These are phyloP conservation scores for Paramecium biaurelia DNA, from an alignment of 73 alveolate genomes.

Conservation along the genomic window DNA sequence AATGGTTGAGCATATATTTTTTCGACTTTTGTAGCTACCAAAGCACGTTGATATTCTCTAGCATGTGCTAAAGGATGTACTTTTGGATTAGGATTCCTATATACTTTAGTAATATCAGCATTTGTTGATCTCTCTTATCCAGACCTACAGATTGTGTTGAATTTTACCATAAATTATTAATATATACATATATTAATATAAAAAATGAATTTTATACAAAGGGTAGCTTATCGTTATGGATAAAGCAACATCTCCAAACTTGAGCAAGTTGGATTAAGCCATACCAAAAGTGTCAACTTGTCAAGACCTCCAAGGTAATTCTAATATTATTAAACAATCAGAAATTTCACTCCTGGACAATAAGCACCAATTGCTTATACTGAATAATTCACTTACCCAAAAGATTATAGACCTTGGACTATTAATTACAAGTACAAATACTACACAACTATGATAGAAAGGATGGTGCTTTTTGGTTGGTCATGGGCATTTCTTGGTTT, in stretches of 20 bases:
- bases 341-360: conserved; percentile 22
- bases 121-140: conserved; percentile 46
- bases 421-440: neutral
- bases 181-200: neutral
- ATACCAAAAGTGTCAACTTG: neutral
- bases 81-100: conserved; percentile 60
- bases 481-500: neutral
- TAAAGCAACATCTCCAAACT: neutral
- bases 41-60: conserved; percentile 64
- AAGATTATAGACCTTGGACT: conserved; percentile 23
- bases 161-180: conserved; percentile 58
- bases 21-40: conserved; percentile 61
- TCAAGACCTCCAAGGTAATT: neutral
- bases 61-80: conserved; percentile 59
- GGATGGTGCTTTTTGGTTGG: neutral
- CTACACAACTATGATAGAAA: neutral
- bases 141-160: conserved; percentile 61
- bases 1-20: conserved; percentile 64
- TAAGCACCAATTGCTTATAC: conserved; percentile 1
- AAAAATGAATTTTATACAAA: neutral
- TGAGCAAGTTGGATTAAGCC: neutral
- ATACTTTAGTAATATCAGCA: conserved; percentile 53
- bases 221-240: conserved; percentile 22
- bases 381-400: conserved; percentile 1
- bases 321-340: neutral